Conservation (phyloP, 1,139 yeast species). For the Suhomyces atakaporum region DNA sequence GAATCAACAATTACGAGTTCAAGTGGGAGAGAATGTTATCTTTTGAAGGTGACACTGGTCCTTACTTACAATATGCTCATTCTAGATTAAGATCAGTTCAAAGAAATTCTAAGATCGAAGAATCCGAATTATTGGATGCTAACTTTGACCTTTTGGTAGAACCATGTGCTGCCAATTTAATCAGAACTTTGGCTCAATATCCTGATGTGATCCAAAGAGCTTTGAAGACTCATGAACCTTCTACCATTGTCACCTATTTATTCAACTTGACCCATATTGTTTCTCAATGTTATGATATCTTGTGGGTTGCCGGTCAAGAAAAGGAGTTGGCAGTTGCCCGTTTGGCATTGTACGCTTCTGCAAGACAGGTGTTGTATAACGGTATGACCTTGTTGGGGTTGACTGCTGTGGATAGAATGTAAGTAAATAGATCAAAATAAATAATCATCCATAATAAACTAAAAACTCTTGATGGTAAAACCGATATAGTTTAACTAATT, state of each 20-base stretch:
- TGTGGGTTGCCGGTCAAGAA: conserved; percentile 98
- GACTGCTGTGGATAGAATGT: conserved; percentile 99
- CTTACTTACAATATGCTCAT: conserved; percentile 97
- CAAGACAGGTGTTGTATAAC: conserved; percentile 85
- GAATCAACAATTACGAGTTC: conserved; percentile 93
- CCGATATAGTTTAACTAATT: background rate
- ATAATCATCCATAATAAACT: no score
- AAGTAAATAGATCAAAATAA: conserved; percentile 20
- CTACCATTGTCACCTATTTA: conserved; percentile 90
- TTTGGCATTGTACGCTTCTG: conserved; percentile 87
- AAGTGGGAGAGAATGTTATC: conserved; percentile 99
- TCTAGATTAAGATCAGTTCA: conserved; percentile 94
- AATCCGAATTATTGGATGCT: conserved; percentile 54
- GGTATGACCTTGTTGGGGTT: conserved; percentile 92
- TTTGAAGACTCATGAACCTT: conserved; percentile 83
- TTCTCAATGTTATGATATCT: conserved; percentile 89
- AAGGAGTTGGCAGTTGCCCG: conserved; percentile 87
- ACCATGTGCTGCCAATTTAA: conserved; percentile 69
- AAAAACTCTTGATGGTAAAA: no score
- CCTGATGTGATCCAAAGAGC: conserved; percentile 91
- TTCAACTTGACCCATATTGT: conserved; percentile 92
- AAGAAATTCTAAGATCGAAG: conserved; percentile 68
- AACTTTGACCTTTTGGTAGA: conserved; percentile 73
- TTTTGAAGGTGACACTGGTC: conserved; percentile 99
- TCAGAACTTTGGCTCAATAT: conserved; percentile 83